Conservation (phyloP, 768 basidiomycete genomes). For the Hydnomerulius pinastri region DNA sequence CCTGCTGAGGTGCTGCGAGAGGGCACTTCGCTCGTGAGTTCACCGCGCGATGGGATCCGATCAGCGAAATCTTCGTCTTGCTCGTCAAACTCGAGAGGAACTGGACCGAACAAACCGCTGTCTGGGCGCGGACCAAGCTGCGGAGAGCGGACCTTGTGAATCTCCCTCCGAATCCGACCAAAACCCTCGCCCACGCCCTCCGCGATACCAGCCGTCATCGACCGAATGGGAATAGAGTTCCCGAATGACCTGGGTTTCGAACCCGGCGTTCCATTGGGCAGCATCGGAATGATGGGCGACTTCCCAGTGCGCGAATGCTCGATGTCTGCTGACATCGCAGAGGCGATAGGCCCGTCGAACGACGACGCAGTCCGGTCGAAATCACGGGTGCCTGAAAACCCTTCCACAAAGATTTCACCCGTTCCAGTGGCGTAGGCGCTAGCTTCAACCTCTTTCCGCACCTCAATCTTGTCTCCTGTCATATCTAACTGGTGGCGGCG, state of each 20-base stretch:
- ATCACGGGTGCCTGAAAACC: constrained; percentile 45
- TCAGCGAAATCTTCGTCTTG: constrained; percentile 63
- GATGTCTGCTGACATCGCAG: constrained; percentile 66
- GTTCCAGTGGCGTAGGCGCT: constrained; percentile 47
- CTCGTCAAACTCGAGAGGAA: constrained; percentile 61
- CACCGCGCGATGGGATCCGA: constrained; percentile 3
- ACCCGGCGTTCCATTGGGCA: constrained; percentile 66
- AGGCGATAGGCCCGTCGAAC: constrained; percentile 76
- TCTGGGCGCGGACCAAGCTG: constrained; percentile 31
- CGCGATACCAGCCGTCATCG: constrained; percentile 48
- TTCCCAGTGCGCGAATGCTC: constrained; percentile 43
- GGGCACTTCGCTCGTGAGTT: constrained; percentile 20
- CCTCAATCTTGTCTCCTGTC: constrained; percentile 60
- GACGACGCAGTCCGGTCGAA: constrained; percentile 45
- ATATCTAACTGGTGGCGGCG: constrained; percentile 63
- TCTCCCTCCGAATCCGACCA: constrained; percentile 57
- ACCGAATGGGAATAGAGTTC: constrained; percentile 59
- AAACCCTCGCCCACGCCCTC: constrained; percentile 64
- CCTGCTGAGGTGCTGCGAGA: constrained; percentile 28
- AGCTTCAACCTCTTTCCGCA: constrained; percentile 71
- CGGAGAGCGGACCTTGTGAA: constrained; percentile 53
- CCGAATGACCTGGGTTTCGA: constrained; percentile 40
- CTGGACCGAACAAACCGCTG: constrained; percentile 24
- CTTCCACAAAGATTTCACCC: constrained; percentile 56
- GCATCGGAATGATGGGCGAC: constrained; percentile 66